These are phyloP conservation scores for Berkeleyomyces rouxiae DNA, from an alignment of 2,329 filamentous ascomycete genomes.

Conservation along the genomic window DNA sequence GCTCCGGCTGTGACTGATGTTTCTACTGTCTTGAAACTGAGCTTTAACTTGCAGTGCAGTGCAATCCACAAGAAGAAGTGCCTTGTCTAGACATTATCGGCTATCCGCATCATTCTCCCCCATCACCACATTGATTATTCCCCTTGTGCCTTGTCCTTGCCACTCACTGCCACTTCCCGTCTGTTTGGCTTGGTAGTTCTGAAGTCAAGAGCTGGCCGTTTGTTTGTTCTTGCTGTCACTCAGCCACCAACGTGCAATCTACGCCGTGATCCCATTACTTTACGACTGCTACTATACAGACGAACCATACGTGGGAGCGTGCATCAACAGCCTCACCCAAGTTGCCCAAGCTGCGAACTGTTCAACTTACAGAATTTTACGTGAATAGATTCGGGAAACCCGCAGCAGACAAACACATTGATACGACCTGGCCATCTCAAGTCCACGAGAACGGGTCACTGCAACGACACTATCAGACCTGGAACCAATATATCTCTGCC, in stretches of 20 bases:
- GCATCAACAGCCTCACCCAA: not conserved
- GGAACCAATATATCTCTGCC: not conserved
- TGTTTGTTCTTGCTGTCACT: not conserved
- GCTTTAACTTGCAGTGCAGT: not conserved
- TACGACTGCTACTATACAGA: not conserved
- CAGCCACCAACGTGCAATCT: not conserved
- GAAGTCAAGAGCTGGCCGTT: not conserved
- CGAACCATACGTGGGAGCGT: not conserved
- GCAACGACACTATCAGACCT: not conserved
- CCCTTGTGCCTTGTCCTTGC: not conserved
- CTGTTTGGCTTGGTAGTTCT: not conserved
- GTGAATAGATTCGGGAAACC: slow-evolving; percentile 31
- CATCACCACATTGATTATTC: not conserved
- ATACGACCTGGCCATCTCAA: not conserved
- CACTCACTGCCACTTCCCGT: not conserved
- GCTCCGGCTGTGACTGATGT: not conserved
- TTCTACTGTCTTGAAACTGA: not conserved
- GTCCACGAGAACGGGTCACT: not conserved
- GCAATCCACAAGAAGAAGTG: not conserved
- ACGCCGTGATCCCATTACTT: not conserved
- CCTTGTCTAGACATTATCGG: not conserved
- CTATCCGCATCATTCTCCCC: not conserved
- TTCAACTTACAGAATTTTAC: slow-evolving; percentile 13
- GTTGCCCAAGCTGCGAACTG: slow-evolving; percentile 18
- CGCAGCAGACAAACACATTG: slow-evolving; percentile 20